These are phyloP conservation scores for Dryas alaskensis DNA, from an alignment of 306 rosid genomes.

Conservation along the genomic window DNA sequence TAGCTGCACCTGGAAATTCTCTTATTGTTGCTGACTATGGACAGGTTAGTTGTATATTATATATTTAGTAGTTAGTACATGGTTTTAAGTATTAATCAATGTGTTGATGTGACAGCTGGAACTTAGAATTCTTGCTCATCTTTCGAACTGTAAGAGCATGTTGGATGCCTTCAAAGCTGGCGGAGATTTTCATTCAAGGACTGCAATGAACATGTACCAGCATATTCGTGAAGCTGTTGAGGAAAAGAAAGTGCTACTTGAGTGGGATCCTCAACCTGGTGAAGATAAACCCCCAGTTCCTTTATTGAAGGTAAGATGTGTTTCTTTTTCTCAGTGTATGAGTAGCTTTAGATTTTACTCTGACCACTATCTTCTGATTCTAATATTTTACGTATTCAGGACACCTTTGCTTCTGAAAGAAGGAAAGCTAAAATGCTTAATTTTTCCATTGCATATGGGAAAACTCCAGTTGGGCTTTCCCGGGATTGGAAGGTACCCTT, in stretches of 20 bases:
- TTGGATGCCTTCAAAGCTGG: conserved; percentile 91
- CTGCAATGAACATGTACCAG: conserved; percentile 97
- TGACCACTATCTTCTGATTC: neutral
- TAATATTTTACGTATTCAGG: conserved; percentile 35
- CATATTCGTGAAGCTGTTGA: conserved; percentile 85
- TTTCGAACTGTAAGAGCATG: conserved; percentile 93
- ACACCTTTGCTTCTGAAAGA: conserved; percentile 88
- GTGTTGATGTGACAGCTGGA: conserved; percentile 66
- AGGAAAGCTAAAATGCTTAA: conserved; percentile 97
- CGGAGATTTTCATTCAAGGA: conserved; percentile 98
- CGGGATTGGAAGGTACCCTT: conserved; percentile 83
- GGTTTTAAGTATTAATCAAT: conserved; percentile 29
- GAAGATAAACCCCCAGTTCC: conserved; percentile 97
- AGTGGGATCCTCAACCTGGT: conserved; percentile 95
- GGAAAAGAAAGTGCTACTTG: conserved; percentile 72
- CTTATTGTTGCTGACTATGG: conserved; percentile 97
- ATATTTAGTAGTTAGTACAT: conserved; percentile 18
- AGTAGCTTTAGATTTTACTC: neutral
- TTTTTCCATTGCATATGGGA: conserved; percentile 96
- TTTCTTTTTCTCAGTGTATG: neutral
- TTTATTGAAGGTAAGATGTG: conserved; percentile 67
- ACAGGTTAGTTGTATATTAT: conserved; percentile 55
- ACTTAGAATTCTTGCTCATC: conserved; percentile 97
- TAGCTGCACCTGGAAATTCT: conserved; percentile 88
- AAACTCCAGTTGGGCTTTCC: conserved; percentile 90